phyloP scores from a whole-genome alignment of 306 rosid genomes.

The Aeschynomene evenia region DNA sequence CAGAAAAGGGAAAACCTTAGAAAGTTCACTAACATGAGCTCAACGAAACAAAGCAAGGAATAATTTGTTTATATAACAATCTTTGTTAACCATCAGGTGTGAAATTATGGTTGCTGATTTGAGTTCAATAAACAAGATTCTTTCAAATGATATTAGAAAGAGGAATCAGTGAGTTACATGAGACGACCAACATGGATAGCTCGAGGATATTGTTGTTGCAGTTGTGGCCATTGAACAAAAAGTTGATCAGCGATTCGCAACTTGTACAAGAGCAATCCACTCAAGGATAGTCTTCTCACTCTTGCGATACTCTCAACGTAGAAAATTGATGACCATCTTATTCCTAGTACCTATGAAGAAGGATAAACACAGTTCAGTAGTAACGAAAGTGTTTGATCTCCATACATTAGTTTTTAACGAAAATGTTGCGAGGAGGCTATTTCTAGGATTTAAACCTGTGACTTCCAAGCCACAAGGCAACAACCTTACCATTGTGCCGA shows the following conservation, averaged over 20 bases:
- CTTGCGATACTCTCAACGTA: conserved; percentile 97
- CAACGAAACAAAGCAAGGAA: neutral
- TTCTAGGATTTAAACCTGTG: too few relatives aligned
- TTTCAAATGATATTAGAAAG: neutral
- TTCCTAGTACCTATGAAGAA: conserved; percentile 57
- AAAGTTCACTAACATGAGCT: conserved; percentile 13
- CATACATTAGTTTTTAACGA: too few relatives aligned
- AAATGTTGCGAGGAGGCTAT: too few relatives aligned
- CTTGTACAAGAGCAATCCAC: conserved; percentile 88
- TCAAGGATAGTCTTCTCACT: conserved; percentile 83
- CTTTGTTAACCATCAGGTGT: neutral
- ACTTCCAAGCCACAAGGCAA: too few relatives aligned
- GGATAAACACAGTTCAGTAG: conserved; percentile 17
- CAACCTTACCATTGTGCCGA: too few relatives aligned
- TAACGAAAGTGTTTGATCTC: neutral
- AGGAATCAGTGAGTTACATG: conserved; percentile 54
- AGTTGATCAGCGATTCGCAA: conserved; percentile 74
- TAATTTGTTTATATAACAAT: neutral
- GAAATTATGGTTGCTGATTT: neutral
- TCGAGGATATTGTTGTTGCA: conserved; percentile 64
- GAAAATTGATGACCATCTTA: conserved; percentile 86
- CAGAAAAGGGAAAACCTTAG: neutral
- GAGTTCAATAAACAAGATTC: neutral
- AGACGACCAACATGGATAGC: conserved; percentile 87
- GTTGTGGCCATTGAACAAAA: conserved; percentile 94